Conservation (phyloP, 257 asterid genomes). For the Petunia secreta region DNA sequence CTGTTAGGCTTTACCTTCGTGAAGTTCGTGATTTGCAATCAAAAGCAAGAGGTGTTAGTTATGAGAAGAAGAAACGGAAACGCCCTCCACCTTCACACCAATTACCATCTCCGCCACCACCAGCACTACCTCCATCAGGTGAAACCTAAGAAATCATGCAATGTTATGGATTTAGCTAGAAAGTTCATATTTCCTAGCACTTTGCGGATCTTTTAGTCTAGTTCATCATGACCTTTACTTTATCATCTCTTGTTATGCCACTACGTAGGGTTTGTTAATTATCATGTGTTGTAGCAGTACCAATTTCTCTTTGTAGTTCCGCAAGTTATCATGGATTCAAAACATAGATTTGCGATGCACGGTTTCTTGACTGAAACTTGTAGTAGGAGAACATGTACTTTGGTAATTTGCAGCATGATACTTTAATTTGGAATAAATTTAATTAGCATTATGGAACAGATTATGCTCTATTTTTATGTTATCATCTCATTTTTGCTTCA, state of each 20-base stretch:
- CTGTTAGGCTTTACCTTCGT: conserved; percentile 85
- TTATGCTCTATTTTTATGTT: background rate
- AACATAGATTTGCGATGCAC: background rate
- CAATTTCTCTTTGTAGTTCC: background rate
- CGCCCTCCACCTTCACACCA: conserved; percentile 48
- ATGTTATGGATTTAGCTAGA: background rate
- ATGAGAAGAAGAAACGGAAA: conserved; percentile 91
- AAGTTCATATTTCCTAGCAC: background rate
- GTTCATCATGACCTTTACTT: no score
- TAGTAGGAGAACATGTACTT: background rate
- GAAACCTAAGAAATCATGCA: conserved; percentile 11
- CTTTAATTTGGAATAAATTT: background rate
- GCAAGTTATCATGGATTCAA: background rate
- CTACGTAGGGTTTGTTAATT: background rate
- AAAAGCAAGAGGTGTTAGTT: conserved; percentile 87
- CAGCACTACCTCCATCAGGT: conserved; percentile 40
- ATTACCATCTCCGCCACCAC: conserved; percentile 24
- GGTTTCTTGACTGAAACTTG: background rate
- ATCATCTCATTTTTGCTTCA: background rate
- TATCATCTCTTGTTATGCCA: background rate
- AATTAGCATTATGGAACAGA: background rate
- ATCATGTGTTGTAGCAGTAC: background rate
- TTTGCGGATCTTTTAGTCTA: background rate
- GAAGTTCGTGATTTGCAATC: conserved; percentile 92
- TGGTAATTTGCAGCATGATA: background rate